A percentile compares a stretch with the other conserved stretches of the same genome.
These are phyloP conservation scores for Yamadazyma laniorum DNA, from an alignment of 805 yeast species.

Conservation along the genomic window DNA sequence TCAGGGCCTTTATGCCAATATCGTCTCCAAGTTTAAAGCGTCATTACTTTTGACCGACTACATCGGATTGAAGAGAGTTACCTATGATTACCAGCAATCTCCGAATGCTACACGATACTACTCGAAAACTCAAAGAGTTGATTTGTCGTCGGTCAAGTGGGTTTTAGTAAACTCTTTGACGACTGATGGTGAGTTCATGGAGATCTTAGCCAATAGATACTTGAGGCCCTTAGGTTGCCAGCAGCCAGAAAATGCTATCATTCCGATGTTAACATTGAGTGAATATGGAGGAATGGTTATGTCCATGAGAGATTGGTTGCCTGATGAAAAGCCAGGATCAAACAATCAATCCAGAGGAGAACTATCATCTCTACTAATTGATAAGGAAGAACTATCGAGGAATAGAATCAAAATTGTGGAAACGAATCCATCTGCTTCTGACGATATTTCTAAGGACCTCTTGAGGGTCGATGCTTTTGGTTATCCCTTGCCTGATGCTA, in stretches of 20 bases:
- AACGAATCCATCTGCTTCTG: conserved; percentile 50
- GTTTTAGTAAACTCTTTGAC: conserved; percentile 85
- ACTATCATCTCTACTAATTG: conserved; percentile 66
- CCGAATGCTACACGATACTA: conserved; percentile 83
- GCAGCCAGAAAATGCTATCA: conserved; percentile 69
- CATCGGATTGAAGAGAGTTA: conserved; percentile 83
- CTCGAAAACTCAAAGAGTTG: conserved; percentile 70
- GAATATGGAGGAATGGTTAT: conserved; percentile 97
- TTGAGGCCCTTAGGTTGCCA: conserved; percentile 84
- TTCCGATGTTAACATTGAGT: conserved; percentile 83
- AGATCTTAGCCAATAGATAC: conserved; percentile 86
- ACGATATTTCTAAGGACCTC: conserved; percentile 37
- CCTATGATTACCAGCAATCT: conserved; percentile 86
- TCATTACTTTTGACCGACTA: conserved; percentile 82
- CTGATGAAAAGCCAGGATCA: conserved; percentile 41
- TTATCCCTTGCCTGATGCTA: conserved; percentile 90
- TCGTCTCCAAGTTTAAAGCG: conserved; percentile 68
- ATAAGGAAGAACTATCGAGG: conserved; percentile 67
- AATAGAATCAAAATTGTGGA: conserved; percentile 69
- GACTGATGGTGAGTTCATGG: conserved; percentile 90
- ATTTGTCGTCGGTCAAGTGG: conserved; percentile 80
- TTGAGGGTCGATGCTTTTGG: conserved; percentile 90
- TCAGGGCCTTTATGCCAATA: conserved; percentile 84
- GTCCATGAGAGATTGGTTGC: conserved; percentile 88
- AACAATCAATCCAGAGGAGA: conserved; percentile 34